Conservation (phyloP, 78 protist genomes). For the Protostelium mycophagum region DNA sequence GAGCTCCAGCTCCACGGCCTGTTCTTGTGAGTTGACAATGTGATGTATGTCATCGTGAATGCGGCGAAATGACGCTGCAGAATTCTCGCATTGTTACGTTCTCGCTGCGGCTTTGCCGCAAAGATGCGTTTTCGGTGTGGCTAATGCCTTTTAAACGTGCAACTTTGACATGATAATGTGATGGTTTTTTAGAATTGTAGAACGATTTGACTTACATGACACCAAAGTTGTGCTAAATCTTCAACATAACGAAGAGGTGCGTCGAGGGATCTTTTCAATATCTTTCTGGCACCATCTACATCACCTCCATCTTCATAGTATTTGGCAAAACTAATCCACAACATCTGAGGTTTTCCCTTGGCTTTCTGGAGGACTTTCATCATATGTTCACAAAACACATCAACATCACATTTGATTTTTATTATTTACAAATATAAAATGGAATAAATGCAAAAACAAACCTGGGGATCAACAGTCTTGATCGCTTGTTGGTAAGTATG, state of each 20-base stretch:
- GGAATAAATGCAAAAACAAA: too few relatives aligned
- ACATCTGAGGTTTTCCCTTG: slow-evolving; percentile 70
- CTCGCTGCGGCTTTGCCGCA: too few relatives aligned
- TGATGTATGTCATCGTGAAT: too few relatives aligned
- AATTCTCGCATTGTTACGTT: too few relatives aligned
- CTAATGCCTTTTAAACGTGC: too few relatives aligned
- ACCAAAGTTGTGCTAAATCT: slow-evolving; percentile 87
- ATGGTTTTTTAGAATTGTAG: neutral
- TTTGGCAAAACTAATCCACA: slow-evolving; percentile 75
- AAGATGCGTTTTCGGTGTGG: too few relatives aligned
- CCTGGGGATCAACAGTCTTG: slow-evolving; percentile 61
- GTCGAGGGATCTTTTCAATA: slow-evolving; percentile 63
- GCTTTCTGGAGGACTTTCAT: slow-evolving; percentile 43
- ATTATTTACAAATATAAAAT: too few relatives aligned
- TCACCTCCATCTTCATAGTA: slow-evolving; percentile 65
- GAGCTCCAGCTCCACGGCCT: slow-evolving; percentile 92
- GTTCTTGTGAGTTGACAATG: too few relatives aligned
- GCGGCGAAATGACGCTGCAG: too few relatives aligned
- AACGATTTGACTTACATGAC: slow-evolving; percentile 23
- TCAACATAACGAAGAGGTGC: slow-evolving; percentile 57
- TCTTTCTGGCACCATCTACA: slow-evolving; percentile 46
- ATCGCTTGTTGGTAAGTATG: slow-evolving; percentile 68
- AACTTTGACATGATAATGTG: too few relatives aligned
- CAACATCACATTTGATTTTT: neutral
- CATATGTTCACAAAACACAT: too few relatives aligned